Base-by-base conservation (phyloP, 768 basidiomycete genomes). In the Russula emetica region DNA sequence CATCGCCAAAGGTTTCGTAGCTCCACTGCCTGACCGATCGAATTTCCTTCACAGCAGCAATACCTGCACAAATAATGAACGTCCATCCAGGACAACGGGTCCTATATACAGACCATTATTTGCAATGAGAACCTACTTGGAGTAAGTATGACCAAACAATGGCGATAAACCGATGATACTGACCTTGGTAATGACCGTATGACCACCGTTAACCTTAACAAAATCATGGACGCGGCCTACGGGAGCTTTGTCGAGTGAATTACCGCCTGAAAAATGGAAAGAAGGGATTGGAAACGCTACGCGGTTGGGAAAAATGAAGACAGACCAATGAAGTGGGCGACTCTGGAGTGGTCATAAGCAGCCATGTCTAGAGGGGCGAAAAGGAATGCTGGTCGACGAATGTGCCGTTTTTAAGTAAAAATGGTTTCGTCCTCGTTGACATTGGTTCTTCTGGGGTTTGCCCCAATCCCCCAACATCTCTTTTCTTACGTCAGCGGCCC, bases 11-110 rank as follows among this genome's bases (percentile, higher is more conserved):
- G 0, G 95, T 94, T 78, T 98, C 97, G 78, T 98, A 99, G 72
- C 92, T 94, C 97, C 97, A 99, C 85, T 98, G 96, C 62, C 97
- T 86, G 69, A 99, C 90, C 53, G 97, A 98, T 55, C 97, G 87
- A 71, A 99, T 99, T 78, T 98, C 97, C 77, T 99, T 99, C 55
- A 99, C 97, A 60, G 95, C 97, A 57, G 96, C 96, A 72, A 98
- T 99, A 82, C 92, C 92, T 92, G 67, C n/a, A 61, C 38, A 58
- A 40, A 55, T 73, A 68, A 61, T 70, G 62, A 58, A 62, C 40
- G 9, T 8, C 2, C 3, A n/a, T 16, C 36, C 26, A 64, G 14
- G 10, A 55, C 26, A 45, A 38, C 47, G 24, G 6, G 22, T 28
- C 54, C 42, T 10, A 50, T 45, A 49, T 56, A 72, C 75, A 53